phyloP scores from a whole-genome alignment of 2,329 filamentous ascomycete genomes.

The Aspergillus jensenii region DNA sequence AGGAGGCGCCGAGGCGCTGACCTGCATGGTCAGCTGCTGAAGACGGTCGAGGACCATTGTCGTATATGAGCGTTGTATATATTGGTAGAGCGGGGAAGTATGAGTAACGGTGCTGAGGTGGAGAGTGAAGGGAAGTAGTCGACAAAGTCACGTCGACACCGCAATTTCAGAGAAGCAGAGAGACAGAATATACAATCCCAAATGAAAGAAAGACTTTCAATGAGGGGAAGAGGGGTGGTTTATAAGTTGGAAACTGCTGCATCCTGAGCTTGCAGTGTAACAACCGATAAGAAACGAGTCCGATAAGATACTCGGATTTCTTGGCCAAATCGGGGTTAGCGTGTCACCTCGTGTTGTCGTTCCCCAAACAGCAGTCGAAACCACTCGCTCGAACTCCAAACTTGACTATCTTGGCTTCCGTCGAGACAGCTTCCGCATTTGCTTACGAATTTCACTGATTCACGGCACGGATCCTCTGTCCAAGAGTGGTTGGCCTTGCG shows the following conservation, averaged over 20 bases:
- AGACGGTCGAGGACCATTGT: conserved; percentile 63
- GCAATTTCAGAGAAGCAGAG: not conserved
- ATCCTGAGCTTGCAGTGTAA: not conserved
- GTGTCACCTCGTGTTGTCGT: not conserved
- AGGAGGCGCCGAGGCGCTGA: conserved; percentile 54
- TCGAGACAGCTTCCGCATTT: not conserved
- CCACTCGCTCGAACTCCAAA: conserved; percentile 3
- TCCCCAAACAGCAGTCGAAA: conserved; percentile 22
- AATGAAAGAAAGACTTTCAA: not conserved
- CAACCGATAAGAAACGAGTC: conserved; percentile 14
- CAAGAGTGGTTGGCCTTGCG: not conserved
- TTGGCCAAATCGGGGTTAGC: conserved; percentile 54
- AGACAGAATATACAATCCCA: not conserved
- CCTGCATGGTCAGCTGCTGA: conserved; percentile 62
- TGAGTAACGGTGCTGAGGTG: too few species aligned
- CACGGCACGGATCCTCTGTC: not conserved
- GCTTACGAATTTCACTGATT: not conserved
- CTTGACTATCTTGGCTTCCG: not conserved
- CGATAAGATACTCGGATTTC: conserved; percentile 52
- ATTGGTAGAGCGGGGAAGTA: not conserved
- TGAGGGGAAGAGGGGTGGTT: conserved; percentile 1
- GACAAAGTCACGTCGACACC: not conserved
- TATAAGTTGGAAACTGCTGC: conserved; percentile 9
- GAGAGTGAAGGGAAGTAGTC: not conserved
- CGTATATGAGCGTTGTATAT: not conserved